Evolutionary conservation across 2,329 filamentous ascomycete genomes (phyloP).

Genomic region (Stagonosporopsis tanaceti): DNA sequence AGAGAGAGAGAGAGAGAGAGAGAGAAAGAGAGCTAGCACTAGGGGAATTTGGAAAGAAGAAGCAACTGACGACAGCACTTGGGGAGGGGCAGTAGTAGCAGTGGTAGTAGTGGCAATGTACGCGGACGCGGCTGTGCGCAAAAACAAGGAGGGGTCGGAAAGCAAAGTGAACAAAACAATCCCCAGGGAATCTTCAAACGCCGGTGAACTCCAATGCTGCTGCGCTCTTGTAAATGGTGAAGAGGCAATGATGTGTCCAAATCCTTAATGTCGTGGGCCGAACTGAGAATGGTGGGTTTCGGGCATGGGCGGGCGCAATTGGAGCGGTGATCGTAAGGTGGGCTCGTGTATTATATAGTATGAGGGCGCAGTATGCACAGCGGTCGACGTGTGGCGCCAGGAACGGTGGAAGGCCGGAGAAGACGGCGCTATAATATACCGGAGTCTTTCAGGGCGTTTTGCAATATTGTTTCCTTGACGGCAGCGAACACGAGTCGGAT

Average conservation of each 20-base stretch:
- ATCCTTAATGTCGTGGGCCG: constrained; percentile 44
- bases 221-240: constrained; percentile 46
- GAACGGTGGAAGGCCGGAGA: constrained; percentile 6
- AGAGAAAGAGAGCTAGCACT: background rate
- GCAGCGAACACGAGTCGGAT: constrained; percentile 97
- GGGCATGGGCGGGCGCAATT: constrained; percentile 38
- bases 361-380: constrained; percentile 42
- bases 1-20: background rate
- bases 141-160: background rate
- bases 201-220: constrained; percentile 50
- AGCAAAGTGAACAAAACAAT: constrained; percentile 10
- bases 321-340: constrained; percentile 42
- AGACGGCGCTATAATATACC: constrained; percentile 73
- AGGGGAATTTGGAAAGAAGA: background rate
- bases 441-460: constrained; percentile 97
- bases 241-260: constrained; percentile 49
- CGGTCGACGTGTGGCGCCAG: constrained; percentile 35
- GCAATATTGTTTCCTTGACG: constrained; percentile 97
- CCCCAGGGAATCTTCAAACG: constrained; percentile 43
- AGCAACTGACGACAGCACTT: constrained; percentile 4
- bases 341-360: constrained; percentile 48
- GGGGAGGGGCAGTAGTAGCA: background rate
- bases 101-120: constrained; percentile 10
- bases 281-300: constrained; percentile 34
- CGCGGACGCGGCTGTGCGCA: constrained; percentile 8